Evolutionary conservation across 1,284 basidiomycete genomes (phyloP).

Genomic region (Sanghuangporus sanghuang): DNA sequence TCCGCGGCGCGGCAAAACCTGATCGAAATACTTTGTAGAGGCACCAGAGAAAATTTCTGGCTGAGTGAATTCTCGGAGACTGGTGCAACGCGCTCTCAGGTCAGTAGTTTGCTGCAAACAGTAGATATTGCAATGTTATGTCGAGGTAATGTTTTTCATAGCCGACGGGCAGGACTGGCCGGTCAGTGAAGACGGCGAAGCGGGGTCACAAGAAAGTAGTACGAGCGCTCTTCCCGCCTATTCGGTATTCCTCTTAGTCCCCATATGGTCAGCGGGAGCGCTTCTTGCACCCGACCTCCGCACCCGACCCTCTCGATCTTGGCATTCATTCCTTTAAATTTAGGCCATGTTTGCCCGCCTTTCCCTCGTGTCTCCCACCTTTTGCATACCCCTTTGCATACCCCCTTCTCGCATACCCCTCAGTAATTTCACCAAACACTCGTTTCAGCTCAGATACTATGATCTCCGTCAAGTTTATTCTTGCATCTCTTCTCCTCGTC

Average conservation of each 20-base stretch:
- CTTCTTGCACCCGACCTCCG: neutral
- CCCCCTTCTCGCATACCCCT: neutral
- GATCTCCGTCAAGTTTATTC: conserved; percentile 8
- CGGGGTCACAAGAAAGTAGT: neutral
- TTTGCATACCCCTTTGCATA: neutral
- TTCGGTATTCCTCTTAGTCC: neutral
- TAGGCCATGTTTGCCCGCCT: neutral
- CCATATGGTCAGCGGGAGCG: neutral
- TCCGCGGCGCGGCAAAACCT: no score
- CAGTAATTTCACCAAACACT: neutral
- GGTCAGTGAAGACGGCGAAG: neutral
- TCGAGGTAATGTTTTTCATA: no score
- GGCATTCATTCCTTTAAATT: neutral
- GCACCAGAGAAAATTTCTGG: no score
- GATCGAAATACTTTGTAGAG: no score
- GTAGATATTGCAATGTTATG: no score
- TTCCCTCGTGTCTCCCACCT: neutral
- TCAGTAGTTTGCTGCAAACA: no score
- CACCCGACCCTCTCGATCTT: neutral
- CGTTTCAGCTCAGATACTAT: neutral
- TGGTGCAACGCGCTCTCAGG: no score
- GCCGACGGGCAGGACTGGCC: neutral
- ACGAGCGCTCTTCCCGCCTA: neutral
- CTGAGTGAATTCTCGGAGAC: no score
- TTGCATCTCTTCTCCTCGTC: conserved; percentile 6